phyloP scores from a whole-genome alignment of 2,329 filamentous ascomycete genomes.

The Fusarium sp. region DNA sequence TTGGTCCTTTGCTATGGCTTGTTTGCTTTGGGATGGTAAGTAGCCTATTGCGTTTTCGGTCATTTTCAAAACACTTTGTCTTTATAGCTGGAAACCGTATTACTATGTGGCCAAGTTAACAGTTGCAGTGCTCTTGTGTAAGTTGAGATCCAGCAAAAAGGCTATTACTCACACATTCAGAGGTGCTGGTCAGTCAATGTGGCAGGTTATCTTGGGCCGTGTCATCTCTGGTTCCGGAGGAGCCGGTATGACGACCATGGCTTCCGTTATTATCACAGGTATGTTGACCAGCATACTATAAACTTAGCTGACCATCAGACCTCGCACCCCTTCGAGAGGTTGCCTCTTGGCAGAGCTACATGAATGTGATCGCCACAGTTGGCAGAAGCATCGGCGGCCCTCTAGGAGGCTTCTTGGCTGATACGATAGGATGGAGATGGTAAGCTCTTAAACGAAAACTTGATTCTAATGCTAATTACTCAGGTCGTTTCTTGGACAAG shows the following conservation, averaged over 20 bases:
- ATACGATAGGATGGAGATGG: constrained; percentile 72
- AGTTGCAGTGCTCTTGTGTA: constrained; percentile 30
- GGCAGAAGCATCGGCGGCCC: constrained; percentile 65
- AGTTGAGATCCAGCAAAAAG: neutral
- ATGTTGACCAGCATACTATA: neutral
- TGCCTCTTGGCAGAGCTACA: constrained; percentile 64
- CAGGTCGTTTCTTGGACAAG: constrained; percentile 68
- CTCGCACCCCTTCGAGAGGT: constrained; percentile 64
- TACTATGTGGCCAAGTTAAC: neutral
- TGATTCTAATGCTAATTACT: neutral
- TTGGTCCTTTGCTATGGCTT: constrained; percentile 45
- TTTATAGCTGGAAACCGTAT: neutral
- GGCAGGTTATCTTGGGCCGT: constrained; percentile 61
- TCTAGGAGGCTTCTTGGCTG: constrained; percentile 68
- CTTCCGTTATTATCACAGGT: constrained; percentile 65
- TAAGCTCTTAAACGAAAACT: neutral
- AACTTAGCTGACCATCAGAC: constrained; percentile 48
- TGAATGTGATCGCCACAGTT: constrained; percentile 63
- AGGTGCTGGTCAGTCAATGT: constrained; percentile 59
- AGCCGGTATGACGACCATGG: constrained; percentile 62
- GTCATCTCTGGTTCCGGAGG: constrained; percentile 63
- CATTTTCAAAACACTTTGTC: neutral
- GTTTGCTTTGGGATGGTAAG: constrained; percentile 53
- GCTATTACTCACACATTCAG: constrained; percentile 11
- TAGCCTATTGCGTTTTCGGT: neutral